Conservation (phyloP, 177 flowering plant genomes). For the Vitis hybrid region DNA sequence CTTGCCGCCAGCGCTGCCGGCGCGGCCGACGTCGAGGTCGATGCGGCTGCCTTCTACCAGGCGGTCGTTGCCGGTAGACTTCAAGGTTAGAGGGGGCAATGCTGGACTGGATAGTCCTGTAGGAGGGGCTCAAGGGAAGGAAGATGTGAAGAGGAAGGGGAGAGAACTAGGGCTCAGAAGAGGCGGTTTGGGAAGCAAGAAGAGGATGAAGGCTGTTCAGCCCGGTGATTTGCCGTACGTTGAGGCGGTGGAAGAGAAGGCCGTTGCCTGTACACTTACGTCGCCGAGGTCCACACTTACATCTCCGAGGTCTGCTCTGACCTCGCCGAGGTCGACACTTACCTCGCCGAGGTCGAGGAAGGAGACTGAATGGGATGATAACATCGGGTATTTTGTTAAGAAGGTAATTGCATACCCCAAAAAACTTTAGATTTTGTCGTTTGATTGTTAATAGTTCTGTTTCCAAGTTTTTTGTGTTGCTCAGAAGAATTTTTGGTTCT, state of each 20-base stretch:
- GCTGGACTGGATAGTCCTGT: neutral
- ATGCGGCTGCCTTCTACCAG: slow-evolving; percentile 56
- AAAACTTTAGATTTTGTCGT: neutral
- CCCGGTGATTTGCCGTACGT: slow-evolving; percentile 63
- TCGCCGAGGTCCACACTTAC: too few relatives aligned
- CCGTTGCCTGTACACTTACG: too few relatives aligned
- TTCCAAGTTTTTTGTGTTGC: neutral
- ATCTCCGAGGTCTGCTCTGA: slow-evolving; percentile 2
- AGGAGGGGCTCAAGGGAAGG: slow-evolving; percentile 23
- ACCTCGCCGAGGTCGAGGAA: slow-evolving; percentile 7
- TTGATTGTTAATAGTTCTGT: neutral
- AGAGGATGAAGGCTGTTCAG: slow-evolving; percentile 36
- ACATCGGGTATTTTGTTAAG: slow-evolving; percentile 60
- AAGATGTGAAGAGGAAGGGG: slow-evolving; percentile 39
- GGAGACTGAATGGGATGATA: slow-evolving; percentile 50
- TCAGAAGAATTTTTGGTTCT: neutral
- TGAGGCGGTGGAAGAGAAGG: slow-evolving; percentile 17
- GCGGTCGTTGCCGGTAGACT: slow-evolving; percentile 42
- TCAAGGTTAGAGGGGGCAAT: slow-evolving; percentile 28
- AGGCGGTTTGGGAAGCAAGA: slow-evolving; percentile 55
- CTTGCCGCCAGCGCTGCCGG: slow-evolving; percentile 83
- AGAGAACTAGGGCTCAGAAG: slow-evolving; percentile 27
- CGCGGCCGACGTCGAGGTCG: slow-evolving; percentile 70
- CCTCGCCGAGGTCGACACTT: slow-evolving; percentile 9
- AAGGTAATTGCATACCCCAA: slow-evolving; percentile 44